Conservation (phyloP, 208 protist genomes). For the Phytomonas sp. region DNA sequence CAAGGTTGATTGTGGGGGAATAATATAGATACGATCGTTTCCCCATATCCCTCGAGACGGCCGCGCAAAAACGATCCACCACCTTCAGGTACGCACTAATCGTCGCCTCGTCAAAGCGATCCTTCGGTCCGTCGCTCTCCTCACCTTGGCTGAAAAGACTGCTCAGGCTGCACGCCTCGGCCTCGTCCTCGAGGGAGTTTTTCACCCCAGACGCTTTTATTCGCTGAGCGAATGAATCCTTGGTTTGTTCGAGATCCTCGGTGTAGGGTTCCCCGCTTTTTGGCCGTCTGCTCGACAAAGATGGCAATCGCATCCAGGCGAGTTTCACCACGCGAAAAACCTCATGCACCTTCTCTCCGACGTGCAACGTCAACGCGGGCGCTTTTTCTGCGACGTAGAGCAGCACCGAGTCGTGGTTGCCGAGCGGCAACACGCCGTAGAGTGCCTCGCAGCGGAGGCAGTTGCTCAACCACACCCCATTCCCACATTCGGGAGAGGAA, state of each 20-base stretch:
- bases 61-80: conserved; percentile 40
- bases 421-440: conserved; percentile 64
- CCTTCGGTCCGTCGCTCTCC: background rate
- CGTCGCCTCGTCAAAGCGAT: conserved; percentile 23
- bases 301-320: conserved; percentile 44
- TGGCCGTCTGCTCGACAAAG: conserved; percentile 6
- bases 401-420: conserved; percentile 32
- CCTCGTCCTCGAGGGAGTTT: background rate
- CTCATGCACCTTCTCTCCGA: conserved; percentile 21
- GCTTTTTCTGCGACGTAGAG: conserved; percentile 49
- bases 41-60: conserved; percentile 16
- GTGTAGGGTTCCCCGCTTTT: background rate
- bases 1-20: conserved; percentile 54
- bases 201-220: conserved; percentile 1
- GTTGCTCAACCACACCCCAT: too few species aligned
- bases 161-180: conserved; percentile 9
- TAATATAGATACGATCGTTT: conserved; percentile 58
- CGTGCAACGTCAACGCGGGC: conserved; percentile 20
- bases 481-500: too few species aligned
- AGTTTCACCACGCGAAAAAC: conserved; percentile 41
- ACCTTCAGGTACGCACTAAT: conserved; percentile 41
- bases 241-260: background rate
- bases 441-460: conserved; percentile 41
- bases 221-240: conserved; percentile 2
- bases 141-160: conserved; percentile 1